A percentile compares a stretch with the other conserved stretches of the same genome.
Conservation (phyloP, 2,329 filamentous ascomycete species). For the Fusarium siculi region DNA sequence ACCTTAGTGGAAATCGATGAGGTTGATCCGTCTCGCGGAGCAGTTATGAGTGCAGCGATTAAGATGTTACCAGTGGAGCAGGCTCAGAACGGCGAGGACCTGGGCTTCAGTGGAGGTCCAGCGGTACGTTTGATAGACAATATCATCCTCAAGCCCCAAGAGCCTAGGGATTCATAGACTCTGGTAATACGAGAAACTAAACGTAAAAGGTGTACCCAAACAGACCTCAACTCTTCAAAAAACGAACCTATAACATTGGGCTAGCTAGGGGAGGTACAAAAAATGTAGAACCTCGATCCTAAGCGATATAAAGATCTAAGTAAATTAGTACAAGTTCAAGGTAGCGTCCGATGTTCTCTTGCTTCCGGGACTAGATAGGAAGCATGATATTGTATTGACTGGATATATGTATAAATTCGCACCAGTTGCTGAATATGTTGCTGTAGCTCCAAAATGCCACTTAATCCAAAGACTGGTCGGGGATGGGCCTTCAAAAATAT, state of each 20-base stretch:
- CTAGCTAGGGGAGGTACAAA: background rate
- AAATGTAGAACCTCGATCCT: background rate
- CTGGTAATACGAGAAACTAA: background rate
- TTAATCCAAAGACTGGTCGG: background rate
- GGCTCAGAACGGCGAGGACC: conserved; percentile 74
- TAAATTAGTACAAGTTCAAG: too few relatives aligned
- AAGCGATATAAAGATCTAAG: background rate
- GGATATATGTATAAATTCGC: conserved; percentile 13
- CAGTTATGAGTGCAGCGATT: conserved; percentile 88
- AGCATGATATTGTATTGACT: conserved; percentile 4
- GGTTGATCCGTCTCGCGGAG: conserved; percentile 77
- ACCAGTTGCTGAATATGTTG: background rate
- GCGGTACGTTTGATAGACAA: conserved; percentile 94
- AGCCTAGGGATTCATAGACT: conserved; percentile 22
- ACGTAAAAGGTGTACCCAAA: conserved; percentile 30
- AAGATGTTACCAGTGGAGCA: conserved; percentile 87
- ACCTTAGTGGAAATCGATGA: conserved; percentile 80
- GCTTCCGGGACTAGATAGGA: background rate
- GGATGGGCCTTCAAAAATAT: conserved; percentile 2
- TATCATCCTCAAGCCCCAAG: conserved; percentile 71
- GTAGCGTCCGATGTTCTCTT: background rate
- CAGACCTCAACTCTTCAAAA: conserved; percentile 23
- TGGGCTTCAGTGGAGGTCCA: conserved; percentile 78
- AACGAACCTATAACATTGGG: background rate
- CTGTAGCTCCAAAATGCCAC: background rate